phyloP scores from a whole-genome alignment of 441 rosid genomes.

The Gossypium davidsonii region DNA sequence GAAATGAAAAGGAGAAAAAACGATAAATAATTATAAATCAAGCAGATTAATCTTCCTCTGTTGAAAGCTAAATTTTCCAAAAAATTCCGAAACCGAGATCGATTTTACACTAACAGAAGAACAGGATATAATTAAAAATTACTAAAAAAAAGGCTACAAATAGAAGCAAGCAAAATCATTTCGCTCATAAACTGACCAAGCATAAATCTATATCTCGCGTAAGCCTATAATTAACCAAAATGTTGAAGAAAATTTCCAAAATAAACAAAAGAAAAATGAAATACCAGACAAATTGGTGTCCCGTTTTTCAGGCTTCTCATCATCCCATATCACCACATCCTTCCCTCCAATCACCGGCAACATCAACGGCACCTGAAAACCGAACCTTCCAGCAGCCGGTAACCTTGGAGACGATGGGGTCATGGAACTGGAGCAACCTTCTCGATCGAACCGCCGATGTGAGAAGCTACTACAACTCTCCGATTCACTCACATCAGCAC shows the following conservation, averaged over 20 bases:
- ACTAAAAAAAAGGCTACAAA: background rate
- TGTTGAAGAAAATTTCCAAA: background rate
- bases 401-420: slow-evolving; percentile 58
- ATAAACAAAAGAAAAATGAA: background rate
- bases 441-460: slow-evolving; percentile 53
- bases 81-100: background rate
- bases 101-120: background rate
- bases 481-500: slow-evolving; percentile 94
- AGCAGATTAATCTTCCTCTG: background rate
- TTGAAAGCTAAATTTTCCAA: background rate
- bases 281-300: slow-evolving; percentile 58
- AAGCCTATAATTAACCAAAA: slow-evolving; percentile 12
- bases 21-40: background rate
- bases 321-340: slow-evolving; percentile 63
- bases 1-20: background rate
- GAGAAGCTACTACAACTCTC: slow-evolving; percentile 85
- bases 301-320: slow-evolving; percentile 45
- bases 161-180: background rate
- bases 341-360: slow-evolving; percentile 76
- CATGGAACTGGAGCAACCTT: slow-evolving; percentile 57
- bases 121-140: background rate
- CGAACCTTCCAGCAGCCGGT: slow-evolving; percentile 27
- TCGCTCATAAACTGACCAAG: background rate
- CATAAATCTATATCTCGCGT: background rate
- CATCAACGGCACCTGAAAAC: slow-evolving; percentile 53